Percentiles rank a stretch among this genome's conserved stretches.
phyloP scores from a whole-genome alignment of 148 eudicot genomes.

The Cornus suecica region DNA sequence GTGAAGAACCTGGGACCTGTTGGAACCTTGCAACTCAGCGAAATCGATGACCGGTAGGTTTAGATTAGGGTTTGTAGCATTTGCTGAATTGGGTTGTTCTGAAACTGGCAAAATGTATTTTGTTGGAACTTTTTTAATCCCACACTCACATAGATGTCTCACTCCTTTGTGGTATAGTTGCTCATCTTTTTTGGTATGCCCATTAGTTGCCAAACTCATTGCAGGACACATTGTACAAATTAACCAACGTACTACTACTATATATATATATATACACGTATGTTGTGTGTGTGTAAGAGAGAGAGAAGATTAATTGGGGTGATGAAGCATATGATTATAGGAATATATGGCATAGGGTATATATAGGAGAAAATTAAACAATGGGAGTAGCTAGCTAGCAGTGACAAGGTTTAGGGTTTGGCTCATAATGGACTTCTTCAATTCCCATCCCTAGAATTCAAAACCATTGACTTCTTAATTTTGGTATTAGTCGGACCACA shows the following conservation, averaged over 20 bases:
- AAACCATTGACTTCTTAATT: no score
- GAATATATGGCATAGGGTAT: no score
- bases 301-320: neutral
- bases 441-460: no score
- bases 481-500: no score
- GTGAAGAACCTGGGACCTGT: conserved; percentile 38
- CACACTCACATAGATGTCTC: conserved; percentile 52
- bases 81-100: conserved; percentile 43
- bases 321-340: no score
- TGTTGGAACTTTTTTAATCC: conserved; percentile 45
- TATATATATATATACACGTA: no score
- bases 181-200: neutral
- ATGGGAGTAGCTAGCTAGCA: no score
- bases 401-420: no score
- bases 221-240: conserved; percentile 28
- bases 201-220: neutral
- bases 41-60: conserved; percentile 44
- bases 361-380: no score
- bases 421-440: no score
- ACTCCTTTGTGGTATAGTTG: conserved; percentile 53
- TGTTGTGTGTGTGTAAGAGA: no score
- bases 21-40: conserved; percentile 49
- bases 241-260: no score
- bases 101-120: conserved; percentile 53
- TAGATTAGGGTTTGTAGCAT: neutral